Evolutionary conservation across 2,329 filamentous ascomycete species (phyloP).

Genomic region (Neofusicoccum kwambonambiense): DNA sequence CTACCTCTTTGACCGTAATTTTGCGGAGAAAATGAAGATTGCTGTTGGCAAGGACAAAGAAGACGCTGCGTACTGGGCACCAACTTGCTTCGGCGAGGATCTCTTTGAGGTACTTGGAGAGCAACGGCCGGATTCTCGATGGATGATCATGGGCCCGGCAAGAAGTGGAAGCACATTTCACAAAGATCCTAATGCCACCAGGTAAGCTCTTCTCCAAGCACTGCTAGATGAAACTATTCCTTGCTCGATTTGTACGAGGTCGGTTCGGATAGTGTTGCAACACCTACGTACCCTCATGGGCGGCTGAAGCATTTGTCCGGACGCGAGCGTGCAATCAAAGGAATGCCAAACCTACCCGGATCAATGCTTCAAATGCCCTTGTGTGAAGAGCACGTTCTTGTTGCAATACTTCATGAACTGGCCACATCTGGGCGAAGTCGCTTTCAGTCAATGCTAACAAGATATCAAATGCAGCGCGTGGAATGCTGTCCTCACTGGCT

Average conservation of each 20-base stretch:
- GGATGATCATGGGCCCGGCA: slow-evolving; percentile 87
- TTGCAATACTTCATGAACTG: no score
- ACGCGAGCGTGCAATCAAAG: no score
- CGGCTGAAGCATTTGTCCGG: background rate
- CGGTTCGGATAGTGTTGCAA: no score
- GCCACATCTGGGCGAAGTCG: background rate
- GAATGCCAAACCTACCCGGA: no score
- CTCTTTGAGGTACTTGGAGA: slow-evolving; percentile 75
- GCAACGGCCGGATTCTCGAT: slow-evolving; percentile 82
- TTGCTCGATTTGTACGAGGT: background rate
- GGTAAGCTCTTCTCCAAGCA: background rate
- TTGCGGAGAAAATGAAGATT: slow-evolving; percentile 82
- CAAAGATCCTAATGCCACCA: slow-evolving; percentile 70
- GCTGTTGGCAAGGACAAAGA: slow-evolving; percentile 55
- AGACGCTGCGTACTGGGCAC: slow-evolving; percentile 68
- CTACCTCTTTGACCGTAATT: slow-evolving; percentile 86
- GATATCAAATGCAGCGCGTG: slow-evolving; percentile 61
- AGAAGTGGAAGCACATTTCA: slow-evolving; percentile 93
- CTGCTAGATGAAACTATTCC: background rate
- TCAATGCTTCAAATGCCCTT: no score
- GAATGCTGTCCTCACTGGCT: slow-evolving; percentile 88
- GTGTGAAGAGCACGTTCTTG: no score
- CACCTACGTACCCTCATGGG: no score
- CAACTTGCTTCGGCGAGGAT: slow-evolving; percentile 82
- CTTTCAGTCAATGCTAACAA: slow-evolving; percentile 45